Base-by-base conservation (phyloP, 2,329 filamentous ascomycete genomes). In the Trichophyton simii region DNA sequence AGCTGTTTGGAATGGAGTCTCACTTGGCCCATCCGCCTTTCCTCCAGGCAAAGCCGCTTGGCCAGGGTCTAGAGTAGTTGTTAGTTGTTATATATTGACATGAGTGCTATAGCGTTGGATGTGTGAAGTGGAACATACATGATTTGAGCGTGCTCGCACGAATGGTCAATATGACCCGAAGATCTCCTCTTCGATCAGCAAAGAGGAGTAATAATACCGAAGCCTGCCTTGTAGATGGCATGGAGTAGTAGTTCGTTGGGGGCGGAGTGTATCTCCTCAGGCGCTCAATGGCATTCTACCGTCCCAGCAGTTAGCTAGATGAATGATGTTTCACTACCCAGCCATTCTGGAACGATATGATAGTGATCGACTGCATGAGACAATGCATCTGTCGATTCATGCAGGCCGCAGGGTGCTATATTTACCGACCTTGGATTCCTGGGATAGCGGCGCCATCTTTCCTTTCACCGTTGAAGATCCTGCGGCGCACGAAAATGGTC, bases 201-300 rank as follows among this genome's bases (percentile, higher is more conserved):
- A 94, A 96, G 1, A 97, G 81, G 59, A 97, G 81, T 57, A 97
- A 82, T 60, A 97, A 77, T 46, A 97, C 92, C 25, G 92, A 91
- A 13, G 92, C 92, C 66, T 91, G 84, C 64, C 89, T 83, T 13
- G 76, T 78, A 7, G 84, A 69, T 0, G 83, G 83, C 48, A 83
- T 79, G 58, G 77, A 75, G 65, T 78, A 74, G 73, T 83, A 86
- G 64, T 76, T 77, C 5, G 82, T 83, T 7, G 80, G 77, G 46
- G 82, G 82, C n/a, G 82, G 76, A 13, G 73, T 72, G 67, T 83
- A 86, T 41, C 75, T 71, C 66, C 82, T 77, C 28, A 86, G 74
- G 60, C 82, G 79, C 48, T 79, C 75, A 68, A 86, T 76, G 44
- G 82, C 83, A 67, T 72, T 70, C 77, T 79, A 65, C 38, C 57